Conservation (phyloP, 2,329 filamentous ascomycete genomes). For the Fusarium sp. region DNA sequence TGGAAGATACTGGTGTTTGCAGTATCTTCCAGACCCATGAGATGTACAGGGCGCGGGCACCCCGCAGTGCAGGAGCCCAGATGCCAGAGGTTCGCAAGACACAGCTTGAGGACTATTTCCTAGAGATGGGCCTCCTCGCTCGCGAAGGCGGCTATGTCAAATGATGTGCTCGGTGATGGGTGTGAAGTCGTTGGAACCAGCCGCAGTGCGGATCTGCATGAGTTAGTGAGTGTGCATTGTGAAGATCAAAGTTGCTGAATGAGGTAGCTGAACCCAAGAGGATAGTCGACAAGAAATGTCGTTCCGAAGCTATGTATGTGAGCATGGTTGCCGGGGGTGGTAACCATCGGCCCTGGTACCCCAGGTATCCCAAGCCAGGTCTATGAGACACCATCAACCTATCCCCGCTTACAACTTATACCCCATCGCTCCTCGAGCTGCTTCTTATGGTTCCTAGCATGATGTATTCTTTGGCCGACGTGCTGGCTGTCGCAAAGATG, state of each 20-base stretch:
- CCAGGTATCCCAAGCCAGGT: too few species aligned
- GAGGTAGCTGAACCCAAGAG: background rate
- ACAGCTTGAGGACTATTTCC: conserved; percentile 39
- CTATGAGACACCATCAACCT: too few species aligned
- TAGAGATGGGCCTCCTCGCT: conserved; percentile 40
- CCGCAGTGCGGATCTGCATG: conserved; percentile 42
- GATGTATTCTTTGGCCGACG: conserved; percentile 48
- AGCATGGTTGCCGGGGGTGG: conserved; percentile 54
- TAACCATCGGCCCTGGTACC: conserved; percentile 70
- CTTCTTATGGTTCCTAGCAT: background rate
- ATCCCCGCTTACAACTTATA: too few species aligned
- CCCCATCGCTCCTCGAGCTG: too few species aligned
- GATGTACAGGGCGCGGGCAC: conserved; percentile 51
- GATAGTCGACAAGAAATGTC: conserved; percentile 28
- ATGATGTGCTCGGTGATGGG: conserved; percentile 59
- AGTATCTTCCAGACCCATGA: too few species aligned
- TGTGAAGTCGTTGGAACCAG: conserved; percentile 11
- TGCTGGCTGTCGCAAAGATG: conserved; percentile 53
- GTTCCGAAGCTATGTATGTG: background rate
- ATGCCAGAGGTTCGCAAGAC: conserved; percentile 51
- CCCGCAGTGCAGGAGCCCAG: conserved; percentile 46
- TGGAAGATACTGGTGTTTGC: too few species aligned
- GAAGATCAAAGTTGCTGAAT: conserved; percentile 52
- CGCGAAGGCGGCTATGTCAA: conserved; percentile 62
- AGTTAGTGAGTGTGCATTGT: conserved; percentile 34